Conservation (phyloP, 2,329 filamentous ascomycete species). For the Trichocomaceae sp. region DNA sequence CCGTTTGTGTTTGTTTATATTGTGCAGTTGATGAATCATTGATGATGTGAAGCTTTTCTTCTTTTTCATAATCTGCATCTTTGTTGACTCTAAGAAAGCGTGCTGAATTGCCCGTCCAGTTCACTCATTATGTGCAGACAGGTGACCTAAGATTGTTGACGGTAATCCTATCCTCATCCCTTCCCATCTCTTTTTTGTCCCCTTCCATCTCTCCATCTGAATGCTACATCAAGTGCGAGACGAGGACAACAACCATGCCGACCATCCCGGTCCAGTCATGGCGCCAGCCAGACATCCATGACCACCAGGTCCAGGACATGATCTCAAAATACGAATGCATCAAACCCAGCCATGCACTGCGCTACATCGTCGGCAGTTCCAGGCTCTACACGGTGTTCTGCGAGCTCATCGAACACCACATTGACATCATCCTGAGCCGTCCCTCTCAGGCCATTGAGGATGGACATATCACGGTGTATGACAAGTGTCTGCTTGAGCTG, state of each 20-base stretch:
- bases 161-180: too few relatives aligned
- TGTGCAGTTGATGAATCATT: not conserved
- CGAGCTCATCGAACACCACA: slow-evolving; percentile 29
- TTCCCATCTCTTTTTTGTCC: too few relatives aligned
- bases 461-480: slow-evolving; percentile 35
- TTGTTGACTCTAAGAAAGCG: too few relatives aligned
- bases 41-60: not conserved
- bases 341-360: slow-evolving; percentile 24
- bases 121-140: too few relatives aligned
- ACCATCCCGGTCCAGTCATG: not conserved
- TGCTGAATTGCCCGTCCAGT: too few relatives aligned
- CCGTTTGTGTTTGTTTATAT: not conserved
- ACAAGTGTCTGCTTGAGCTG: slow-evolving; percentile 33
- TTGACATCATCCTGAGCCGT: slow-evolving; percentile 30
- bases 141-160: too few relatives aligned
- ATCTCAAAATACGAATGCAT: slow-evolving; percentile 23
- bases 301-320: slow-evolving; percentile 20
- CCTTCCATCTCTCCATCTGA: too few relatives aligned
- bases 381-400: slow-evolving; percentile 23
- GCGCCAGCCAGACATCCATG: slow-evolving; percentile 6
- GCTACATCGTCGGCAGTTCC: slow-evolving; percentile 24
- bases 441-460: slow-evolving; percentile 31
- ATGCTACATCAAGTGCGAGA: not conserved
- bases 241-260: slow-evolving; percentile 4
- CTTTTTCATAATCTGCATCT: too few relatives aligned